phyloP scores from a whole-genome alignment of 768 basidiomycete genomes.

The Cystobasidium tubakii region DNA sequence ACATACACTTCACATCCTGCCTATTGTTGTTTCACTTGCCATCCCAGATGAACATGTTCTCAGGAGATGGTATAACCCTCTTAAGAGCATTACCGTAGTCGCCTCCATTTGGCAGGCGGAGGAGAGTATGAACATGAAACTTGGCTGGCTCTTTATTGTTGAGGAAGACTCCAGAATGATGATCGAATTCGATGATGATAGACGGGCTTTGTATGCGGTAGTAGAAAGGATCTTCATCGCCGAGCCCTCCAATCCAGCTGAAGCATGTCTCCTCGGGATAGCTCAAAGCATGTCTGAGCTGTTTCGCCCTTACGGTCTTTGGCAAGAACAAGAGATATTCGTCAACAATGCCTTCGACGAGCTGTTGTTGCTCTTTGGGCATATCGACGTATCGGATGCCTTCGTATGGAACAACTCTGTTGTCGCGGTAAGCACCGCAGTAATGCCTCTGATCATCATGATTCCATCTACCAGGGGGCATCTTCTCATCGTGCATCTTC shows the following conservation, averaged over 20 bases:
- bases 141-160: slow-evolving; percentile 47
- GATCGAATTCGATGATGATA: slow-evolving; percentile 47
- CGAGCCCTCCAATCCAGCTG: slow-evolving; percentile 46
- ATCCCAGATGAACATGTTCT: slow-evolving; percentile 4
- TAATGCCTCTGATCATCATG: slow-evolving; percentile 47
- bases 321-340: slow-evolving; percentile 47
- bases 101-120: slow-evolving; percentile 45
- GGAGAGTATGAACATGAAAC: slow-evolving; percentile 47
- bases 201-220: slow-evolving; percentile 47
- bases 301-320: slow-evolving; percentile 39
- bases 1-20: too few relatives aligned
- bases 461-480: slow-evolving; percentile 47
- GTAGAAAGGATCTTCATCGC: slow-evolving; percentile 47
- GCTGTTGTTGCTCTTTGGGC: slow-evolving; percentile 40
- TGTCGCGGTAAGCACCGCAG: slow-evolving; percentile 47
- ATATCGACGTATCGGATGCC: slow-evolving; percentile 43
- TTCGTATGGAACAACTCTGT: slow-evolving; percentile 46
- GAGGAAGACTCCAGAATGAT: slow-evolving; percentile 49
- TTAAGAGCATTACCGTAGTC: slow-evolving; percentile 47
- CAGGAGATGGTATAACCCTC: neutral
- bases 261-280: slow-evolving; percentile 41
- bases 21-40: neutral
- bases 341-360: slow-evolving; percentile 41
- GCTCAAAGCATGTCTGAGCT: slow-evolving; percentile 37
- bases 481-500: slow-evolving; percentile 26